Evolutionary conservation across 225 moss, liverwort and hornwort genomes (phyloP).

Genomic region (Asterella californica): DNA sequence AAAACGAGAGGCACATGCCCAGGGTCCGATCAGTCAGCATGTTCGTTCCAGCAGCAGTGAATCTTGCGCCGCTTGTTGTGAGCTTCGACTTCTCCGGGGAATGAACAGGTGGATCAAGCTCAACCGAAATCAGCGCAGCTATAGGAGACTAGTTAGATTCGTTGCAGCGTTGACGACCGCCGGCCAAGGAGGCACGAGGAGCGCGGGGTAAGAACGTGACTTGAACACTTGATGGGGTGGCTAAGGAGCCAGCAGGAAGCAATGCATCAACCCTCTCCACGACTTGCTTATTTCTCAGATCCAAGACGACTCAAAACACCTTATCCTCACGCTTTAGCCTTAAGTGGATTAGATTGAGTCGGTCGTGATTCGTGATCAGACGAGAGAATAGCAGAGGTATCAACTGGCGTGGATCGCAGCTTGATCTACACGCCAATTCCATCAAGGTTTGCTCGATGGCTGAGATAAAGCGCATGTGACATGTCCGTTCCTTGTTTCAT

Average conservation of each 20-base stretch:
- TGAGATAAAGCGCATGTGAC: too few species aligned
- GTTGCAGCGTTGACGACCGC: not conserved
- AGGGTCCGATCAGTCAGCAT: too few species aligned
- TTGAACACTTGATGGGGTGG: not conserved
- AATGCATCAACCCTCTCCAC: not conserved
- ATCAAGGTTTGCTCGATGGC: too few species aligned
- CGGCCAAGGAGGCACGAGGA: not conserved
- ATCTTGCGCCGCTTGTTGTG: too few species aligned
- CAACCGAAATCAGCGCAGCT: not conserved
- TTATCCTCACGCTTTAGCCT: not conserved
- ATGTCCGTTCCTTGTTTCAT: too few species aligned
- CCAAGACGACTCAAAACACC: not conserved
- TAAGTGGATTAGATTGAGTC: too few species aligned
- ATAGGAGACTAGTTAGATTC: too few species aligned
- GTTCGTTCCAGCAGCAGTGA: too few species aligned
- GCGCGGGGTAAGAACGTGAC: not conserved
- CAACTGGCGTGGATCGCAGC: too few species aligned
- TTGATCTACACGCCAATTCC: too few species aligned
- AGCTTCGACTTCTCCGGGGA: not conserved
- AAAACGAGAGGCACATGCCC: too few species aligned
- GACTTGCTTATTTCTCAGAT: not conserved
- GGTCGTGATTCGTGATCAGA: too few species aligned
- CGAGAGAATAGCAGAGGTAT: not conserved
- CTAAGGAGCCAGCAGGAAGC: not conserved
- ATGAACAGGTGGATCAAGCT: not conserved